Conservation (phyloP, 2,329 filamentous ascomycete species). For the Fusarium sp. region DNA sequence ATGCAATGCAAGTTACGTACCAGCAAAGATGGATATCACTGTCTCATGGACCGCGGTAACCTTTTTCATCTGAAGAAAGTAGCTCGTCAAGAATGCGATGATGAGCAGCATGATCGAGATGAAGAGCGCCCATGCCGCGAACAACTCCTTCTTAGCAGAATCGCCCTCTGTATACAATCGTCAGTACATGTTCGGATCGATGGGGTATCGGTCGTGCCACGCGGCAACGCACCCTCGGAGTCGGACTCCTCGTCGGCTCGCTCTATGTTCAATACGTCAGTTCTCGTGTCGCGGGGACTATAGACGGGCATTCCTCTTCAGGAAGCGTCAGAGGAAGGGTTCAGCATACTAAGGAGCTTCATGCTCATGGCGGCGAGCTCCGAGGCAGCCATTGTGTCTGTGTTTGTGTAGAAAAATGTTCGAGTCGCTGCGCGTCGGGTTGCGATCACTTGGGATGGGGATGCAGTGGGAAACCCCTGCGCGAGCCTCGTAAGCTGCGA, state of each 20-base stretch:
- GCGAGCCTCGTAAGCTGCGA: conserved; percentile 42
- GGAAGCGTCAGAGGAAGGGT: conserved; percentile 15
- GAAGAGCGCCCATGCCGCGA: conserved; percentile 96
- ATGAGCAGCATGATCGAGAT: conserved; percentile 96
- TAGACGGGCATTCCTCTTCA: not conserved
- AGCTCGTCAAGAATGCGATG: conserved; percentile 94
- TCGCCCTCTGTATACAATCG: conserved; percentile 69
- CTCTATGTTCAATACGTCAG: conserved; percentile 42
- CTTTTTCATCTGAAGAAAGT: conserved; percentile 95
- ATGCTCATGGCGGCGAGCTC: conserved; percentile 48
- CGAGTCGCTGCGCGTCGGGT: conserved; percentile 2
- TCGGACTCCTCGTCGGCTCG: conserved; percentile 50
- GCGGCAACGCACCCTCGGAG: conserved; percentile 48
- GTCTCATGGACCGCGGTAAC: conserved; percentile 98
- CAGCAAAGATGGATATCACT: conserved; percentile 97
- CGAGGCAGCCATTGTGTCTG: conserved; percentile 38
- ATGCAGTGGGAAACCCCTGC: conserved; percentile 38
- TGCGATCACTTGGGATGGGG: conserved; percentile 24
- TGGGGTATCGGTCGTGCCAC: not conserved
- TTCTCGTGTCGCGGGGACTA: conserved; percentile 10
- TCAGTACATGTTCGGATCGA: conserved; percentile 31
- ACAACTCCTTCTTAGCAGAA: conserved; percentile 91
- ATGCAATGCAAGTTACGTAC: conserved; percentile 55
- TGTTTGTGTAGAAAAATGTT: not conserved
- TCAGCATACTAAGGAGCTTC: conserved; percentile 47